A percentile compares a stretch with the other conserved stretches of the same genome.
phyloP scores from a whole-genome alignment of 805 yeast genomes.

The Candida awuae region DNA sequence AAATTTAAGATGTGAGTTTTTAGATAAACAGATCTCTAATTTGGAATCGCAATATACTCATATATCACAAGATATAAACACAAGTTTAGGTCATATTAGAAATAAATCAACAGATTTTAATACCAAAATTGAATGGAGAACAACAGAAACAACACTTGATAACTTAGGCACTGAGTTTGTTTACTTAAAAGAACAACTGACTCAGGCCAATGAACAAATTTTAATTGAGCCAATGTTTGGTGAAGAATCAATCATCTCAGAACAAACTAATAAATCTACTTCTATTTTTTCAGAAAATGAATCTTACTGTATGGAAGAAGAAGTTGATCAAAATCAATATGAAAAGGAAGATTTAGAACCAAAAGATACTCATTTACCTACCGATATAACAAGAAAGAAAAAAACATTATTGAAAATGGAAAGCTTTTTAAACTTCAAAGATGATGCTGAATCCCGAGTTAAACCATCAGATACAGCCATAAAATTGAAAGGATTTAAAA shows the following conservation, averaged over 20 bases:
- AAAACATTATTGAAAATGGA: constrained; percentile 24
- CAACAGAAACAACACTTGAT: constrained; percentile 39
- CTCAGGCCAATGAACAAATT: constrained; percentile 16
- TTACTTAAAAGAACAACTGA: constrained; percentile 26
- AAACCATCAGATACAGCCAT: background rate
- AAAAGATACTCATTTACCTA: too few species aligned
- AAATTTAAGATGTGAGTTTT: constrained; percentile 27
- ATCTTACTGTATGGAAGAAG: constrained; percentile 8
- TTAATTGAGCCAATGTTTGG: background rate
- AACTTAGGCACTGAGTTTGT: constrained; percentile 35
- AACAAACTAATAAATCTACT: background rate
- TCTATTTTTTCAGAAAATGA: constrained; percentile 10
- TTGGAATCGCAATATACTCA: constrained; percentile 18
- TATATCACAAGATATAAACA: too few species aligned
- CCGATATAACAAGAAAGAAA: constrained; percentile 5
- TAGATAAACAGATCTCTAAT: constrained; percentile 28
- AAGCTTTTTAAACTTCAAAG: constrained; percentile 21
- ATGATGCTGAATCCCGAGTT: background rate
- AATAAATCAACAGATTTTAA: background rate
- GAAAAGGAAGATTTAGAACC: background rate
- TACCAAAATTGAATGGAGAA: constrained; percentile 35
- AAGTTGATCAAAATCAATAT: background rate
- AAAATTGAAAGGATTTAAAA: constrained; percentile 7
- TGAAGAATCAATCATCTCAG: background rate
- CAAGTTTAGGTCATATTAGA: background rate